Conservation (phyloP, 331 rosid genomes). For the Cydonia oblonga region DNA sequence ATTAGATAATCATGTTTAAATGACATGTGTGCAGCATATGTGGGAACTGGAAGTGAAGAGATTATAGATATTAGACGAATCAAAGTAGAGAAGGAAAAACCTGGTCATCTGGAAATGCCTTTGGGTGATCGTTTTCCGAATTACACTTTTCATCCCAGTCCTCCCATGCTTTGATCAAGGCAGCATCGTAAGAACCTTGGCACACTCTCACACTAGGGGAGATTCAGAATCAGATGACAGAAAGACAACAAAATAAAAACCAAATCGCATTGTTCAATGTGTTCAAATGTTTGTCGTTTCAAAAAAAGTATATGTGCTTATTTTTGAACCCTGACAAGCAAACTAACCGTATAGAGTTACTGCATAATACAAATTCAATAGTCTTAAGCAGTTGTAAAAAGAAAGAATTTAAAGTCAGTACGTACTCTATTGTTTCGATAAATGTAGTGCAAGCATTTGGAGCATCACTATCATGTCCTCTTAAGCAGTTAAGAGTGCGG, state of each 20-base stretch:
- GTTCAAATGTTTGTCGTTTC: neutral
- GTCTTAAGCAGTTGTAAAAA: neutral
- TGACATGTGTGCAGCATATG: neutral
- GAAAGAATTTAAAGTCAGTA: constrained; percentile 7
- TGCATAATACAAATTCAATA: neutral
- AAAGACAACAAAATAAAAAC: constrained; percentile 13
- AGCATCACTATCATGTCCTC: constrained; percentile 30
- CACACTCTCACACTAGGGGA: constrained; percentile 60
- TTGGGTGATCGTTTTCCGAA: constrained; percentile 88
- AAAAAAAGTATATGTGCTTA: too few relatives aligned
- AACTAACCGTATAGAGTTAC: neutral
- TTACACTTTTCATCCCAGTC: constrained; percentile 55
- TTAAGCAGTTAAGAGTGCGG: constrained; percentile 68
- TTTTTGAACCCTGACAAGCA: too few relatives aligned
- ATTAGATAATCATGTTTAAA: neutral
- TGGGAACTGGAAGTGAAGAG: neutral
- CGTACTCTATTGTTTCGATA: constrained; percentile 71
- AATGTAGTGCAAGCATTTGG: constrained; percentile 53
- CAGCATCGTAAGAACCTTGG: constrained; percentile 62
- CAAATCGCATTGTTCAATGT: neutral
- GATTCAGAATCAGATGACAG: constrained; percentile 15
- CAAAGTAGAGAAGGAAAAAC: constrained; percentile 24
- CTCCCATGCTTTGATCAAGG: constrained; percentile 75
- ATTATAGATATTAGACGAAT: neutral
- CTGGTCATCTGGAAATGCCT: constrained; percentile 74